phyloP scores from a whole-genome alignment of 805 yeast species.

The Ogataea degrootiae region DNA sequence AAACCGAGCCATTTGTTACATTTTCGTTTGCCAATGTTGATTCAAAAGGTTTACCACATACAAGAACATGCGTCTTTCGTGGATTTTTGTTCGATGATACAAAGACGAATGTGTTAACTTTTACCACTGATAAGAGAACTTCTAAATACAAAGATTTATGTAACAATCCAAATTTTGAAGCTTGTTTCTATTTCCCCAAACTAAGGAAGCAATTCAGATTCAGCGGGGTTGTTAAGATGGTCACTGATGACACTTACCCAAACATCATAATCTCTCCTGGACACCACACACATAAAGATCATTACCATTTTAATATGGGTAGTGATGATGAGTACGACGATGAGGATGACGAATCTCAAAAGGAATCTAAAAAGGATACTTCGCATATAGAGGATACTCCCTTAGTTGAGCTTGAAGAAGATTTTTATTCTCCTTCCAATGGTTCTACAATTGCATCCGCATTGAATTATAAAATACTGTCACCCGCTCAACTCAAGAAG shows the following conservation, averaged over 20 bases:
- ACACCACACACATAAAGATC: background rate
- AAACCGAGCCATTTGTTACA: conserved; percentile 45
- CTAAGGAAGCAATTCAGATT: conserved; percentile 67
- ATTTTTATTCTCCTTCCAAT: conserved; percentile 11
- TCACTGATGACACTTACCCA: conserved; percentile 29
- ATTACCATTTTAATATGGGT: background rate
- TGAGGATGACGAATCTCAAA: background rate
- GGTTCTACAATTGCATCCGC: conserved; percentile 11
- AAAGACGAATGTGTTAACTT: conserved; percentile 60
- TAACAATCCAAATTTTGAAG: conserved; percentile 58
- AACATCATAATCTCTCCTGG: conserved; percentile 4
- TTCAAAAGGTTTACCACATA: conserved; percentile 48
- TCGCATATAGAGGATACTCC: conserved; percentile 5
- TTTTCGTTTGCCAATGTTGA: conserved; percentile 71
- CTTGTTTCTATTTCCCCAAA: conserved; percentile 66
- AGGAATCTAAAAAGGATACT: background rate
- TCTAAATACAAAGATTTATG: conserved; percentile 51
- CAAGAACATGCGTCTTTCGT: conserved; percentile 65
- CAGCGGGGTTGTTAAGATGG: conserved; percentile 55
- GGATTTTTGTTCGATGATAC: conserved; percentile 72
- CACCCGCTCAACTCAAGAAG: conserved; percentile 16
- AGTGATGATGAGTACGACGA: background rate
- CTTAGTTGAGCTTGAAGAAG: conserved; percentile 15
- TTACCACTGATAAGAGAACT: conserved; percentile 70
- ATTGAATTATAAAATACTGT: conserved; percentile 15